Percentiles rank a stretch among this genome's conserved stretches.
Conservation (phyloP, 257 asterid genomes). For the Fraxinus anomala region DNA sequence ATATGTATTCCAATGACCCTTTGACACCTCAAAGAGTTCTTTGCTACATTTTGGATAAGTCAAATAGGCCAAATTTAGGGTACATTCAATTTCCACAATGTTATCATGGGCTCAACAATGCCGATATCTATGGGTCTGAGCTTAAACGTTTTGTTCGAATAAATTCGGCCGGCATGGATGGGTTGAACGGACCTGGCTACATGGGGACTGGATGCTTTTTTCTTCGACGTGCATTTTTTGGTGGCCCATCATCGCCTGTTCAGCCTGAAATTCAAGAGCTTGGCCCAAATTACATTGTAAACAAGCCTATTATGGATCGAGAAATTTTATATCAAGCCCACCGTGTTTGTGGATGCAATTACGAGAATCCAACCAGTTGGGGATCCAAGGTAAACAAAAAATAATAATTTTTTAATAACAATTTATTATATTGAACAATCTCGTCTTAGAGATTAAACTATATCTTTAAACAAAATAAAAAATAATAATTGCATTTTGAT, state of each 20-base stretch:
- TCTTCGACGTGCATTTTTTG: slow-evolving; percentile 60
- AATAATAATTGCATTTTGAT: not conserved
- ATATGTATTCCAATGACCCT: slow-evolving; percentile 83
- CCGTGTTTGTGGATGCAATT: slow-evolving; percentile 57
- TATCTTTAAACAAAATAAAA: not conserved
- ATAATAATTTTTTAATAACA: too few relatives aligned
- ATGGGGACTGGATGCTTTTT: slow-evolving; percentile 81
- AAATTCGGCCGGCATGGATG: slow-evolving; percentile 67
- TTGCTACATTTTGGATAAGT: slow-evolving; percentile 42
- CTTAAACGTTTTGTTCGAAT: slow-evolving; percentile 42
- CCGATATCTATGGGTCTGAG: slow-evolving; percentile 65
- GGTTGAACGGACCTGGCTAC: slow-evolving; percentile 57
- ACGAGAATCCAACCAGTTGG: slow-evolving; percentile 58
- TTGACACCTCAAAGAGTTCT: slow-evolving; percentile 46
- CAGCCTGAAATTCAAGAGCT: slow-evolving; percentile 50
- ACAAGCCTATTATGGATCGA: slow-evolving; percentile 35
- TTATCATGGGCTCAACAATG: slow-evolving; percentile 58
- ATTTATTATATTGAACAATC: too few relatives aligned
- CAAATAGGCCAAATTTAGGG: slow-evolving; percentile 46
- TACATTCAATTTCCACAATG: slow-evolving; percentile 74
- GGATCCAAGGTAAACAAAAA: slow-evolving; percentile 56
- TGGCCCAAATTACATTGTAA: slow-evolving; percentile 39
- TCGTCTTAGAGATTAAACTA: not conserved
- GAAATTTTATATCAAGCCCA: slow-evolving; percentile 45
- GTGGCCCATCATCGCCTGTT: slow-evolving; percentile 43